Evolutionary conservation across 2,329 filamentous ascomycete genomes (phyloP).

Genomic region (Fusarium marasasianum): DNA sequence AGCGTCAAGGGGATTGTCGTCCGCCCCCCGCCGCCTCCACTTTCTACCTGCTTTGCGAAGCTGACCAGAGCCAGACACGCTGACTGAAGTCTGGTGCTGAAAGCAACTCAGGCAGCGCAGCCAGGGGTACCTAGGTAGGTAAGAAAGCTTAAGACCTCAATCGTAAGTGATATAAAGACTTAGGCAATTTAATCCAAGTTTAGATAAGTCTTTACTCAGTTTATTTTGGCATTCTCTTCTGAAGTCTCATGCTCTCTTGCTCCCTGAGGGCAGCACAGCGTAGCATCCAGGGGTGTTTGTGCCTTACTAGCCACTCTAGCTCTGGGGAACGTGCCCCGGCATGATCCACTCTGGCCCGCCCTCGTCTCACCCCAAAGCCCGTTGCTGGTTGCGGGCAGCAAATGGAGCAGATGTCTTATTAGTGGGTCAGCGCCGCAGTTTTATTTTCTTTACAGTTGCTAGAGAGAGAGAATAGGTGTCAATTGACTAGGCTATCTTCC

Average conservation of each 20-base stretch:
- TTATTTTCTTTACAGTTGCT: neutral
- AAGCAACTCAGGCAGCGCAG: neutral
- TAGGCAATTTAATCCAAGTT: no score
- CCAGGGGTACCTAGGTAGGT: no score
- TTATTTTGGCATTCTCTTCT: no score
- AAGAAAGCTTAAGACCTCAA: no score
- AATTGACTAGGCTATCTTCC: no score
- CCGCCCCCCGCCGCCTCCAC: constrained; percentile 36
- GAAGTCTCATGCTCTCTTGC: no score
- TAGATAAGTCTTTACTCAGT: no score
- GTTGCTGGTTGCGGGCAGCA: constrained; percentile 17
- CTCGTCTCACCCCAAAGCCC: constrained; percentile 9
- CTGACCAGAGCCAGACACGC: constrained; percentile 6
- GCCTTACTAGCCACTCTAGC: constrained; percentile 17
- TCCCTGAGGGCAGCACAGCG: neutral
- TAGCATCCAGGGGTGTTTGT: constrained; percentile 14
- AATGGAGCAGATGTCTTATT: neutral
- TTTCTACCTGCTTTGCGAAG: constrained; percentile 6
- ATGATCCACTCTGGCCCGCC: constrained; percentile 8
- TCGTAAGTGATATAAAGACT: no score
- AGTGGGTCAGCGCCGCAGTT: neutral
- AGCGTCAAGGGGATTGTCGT: constrained; percentile 35
- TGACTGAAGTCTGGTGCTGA: neutral
- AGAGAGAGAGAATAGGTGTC: neutral
- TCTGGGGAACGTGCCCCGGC: constrained; percentile 26